A percentile compares a stretch with the other conserved stretches of the same genome.
Evolutionary conservation across 2,329 filamentous ascomycete genomes (phyloP).

Genomic region (Alternaria postmessia): DNA sequence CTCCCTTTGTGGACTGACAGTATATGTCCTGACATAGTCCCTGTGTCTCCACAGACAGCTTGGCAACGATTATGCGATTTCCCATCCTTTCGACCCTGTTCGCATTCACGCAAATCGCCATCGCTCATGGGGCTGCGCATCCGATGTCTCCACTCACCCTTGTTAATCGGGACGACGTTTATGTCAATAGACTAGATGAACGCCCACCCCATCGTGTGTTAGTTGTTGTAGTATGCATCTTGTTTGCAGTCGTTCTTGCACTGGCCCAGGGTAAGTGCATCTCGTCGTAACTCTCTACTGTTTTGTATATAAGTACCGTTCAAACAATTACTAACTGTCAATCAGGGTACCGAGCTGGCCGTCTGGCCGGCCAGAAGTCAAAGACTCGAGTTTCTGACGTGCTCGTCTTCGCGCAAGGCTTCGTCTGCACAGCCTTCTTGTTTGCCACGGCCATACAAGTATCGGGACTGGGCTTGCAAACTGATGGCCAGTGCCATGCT

Average conservation of each 20-base stretch:
- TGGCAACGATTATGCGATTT: not conserved
- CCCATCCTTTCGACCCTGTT: not conserved
- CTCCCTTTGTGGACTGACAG: not conserved
- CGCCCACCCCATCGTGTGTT: slow-evolving; percentile 13
- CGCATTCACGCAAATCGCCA: not conserved
- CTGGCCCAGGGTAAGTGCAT: slow-evolving; percentile 25
- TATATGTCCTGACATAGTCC: not conserved
- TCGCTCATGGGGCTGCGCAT: not conserved
- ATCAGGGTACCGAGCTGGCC: slow-evolving; percentile 31
- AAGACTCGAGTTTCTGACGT: slow-evolving; percentile 24
- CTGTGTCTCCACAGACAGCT: not conserved
- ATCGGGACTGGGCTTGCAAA: slow-evolving; percentile 38
- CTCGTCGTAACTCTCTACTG: not conserved
- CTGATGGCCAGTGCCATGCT: slow-evolving; percentile 36
- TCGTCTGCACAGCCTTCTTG: slow-evolving; percentile 34
- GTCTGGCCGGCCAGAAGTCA: slow-evolving; percentile 20
- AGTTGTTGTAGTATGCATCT: slow-evolving; percentile 24
- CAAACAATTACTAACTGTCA: not conserved
- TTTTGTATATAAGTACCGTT: not conserved
- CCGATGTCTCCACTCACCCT: not conserved
- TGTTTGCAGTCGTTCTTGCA: slow-evolving; percentile 26
- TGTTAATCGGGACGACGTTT: not conserved
- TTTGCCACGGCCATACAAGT: slow-evolving; percentile 36
- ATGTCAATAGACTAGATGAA: slow-evolving; percentile 12
- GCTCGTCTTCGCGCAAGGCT: slow-evolving; percentile 29